A percentile compares a stretch with the other conserved stretches of the same genome.
phyloP scores from a whole-genome alignment of 495 filamentous ascomycete species.

The Cetradonia linearis region DNA sequence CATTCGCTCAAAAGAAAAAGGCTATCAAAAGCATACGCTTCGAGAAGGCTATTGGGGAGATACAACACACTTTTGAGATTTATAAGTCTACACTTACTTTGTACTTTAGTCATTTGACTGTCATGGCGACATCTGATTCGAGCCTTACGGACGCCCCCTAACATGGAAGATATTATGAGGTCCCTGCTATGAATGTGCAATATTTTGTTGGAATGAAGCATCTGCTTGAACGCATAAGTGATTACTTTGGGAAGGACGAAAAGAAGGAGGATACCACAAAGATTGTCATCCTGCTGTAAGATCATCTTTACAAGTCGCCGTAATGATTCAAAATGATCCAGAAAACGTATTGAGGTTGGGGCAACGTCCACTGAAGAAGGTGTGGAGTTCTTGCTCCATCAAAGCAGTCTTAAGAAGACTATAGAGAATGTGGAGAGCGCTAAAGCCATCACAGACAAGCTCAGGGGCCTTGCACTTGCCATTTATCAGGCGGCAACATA shows the following conservation, averaged over 20 bases:
- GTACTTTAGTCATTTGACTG: not conserved
- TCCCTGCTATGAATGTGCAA: not conserved
- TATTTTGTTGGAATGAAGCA: not conserved
- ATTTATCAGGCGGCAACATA: constrained; percentile 7
- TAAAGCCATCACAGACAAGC: not conserved
- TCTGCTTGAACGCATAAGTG: not conserved
- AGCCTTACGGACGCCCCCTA: not conserved
- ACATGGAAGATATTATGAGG: not conserved
- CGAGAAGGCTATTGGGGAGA: not conserved
- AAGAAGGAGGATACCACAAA: too few relatives aligned
- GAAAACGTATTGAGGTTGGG: not conserved
- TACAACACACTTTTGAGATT: not conserved
- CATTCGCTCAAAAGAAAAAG: not conserved
- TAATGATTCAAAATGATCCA: not conserved
- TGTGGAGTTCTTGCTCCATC: not conserved
- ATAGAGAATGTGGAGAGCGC: not conserved
- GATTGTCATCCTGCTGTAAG: not conserved
- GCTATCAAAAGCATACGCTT: not conserved
- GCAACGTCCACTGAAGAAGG: not conserved
- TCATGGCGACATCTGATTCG: not conserved
- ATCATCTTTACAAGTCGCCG: not conserved
- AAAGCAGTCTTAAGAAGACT: not conserved
- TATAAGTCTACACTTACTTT: not conserved
- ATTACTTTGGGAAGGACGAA: not conserved
- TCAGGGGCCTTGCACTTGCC: not conserved